Percentiles rank a stretch among this genome's conserved stretches.
Evolutionary conservation across 371 early-diverging fungal genomes (phyloP).

Genomic region (Rhizopus microsporus): DNA sequence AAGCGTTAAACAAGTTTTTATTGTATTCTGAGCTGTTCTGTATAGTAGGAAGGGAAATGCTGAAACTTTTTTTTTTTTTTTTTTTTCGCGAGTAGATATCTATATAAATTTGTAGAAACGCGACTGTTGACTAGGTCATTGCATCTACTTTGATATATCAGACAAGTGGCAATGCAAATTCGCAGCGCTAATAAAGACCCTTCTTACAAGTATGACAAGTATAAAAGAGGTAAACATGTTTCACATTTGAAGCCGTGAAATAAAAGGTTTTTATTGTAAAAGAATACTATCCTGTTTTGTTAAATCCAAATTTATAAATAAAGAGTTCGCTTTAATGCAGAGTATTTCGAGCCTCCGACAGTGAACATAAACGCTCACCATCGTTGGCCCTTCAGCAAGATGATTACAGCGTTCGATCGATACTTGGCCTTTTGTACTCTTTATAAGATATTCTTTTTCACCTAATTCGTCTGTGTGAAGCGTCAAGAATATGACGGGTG

Average conservation of each 20-base stretch:
- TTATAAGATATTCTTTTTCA: background rate
- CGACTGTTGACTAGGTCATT: too few species aligned
- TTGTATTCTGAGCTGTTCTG: too few species aligned
- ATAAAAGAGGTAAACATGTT: too few species aligned
- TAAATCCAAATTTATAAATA: slow-evolving; percentile 2
- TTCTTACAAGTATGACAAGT: too few species aligned
- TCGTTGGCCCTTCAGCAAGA: background rate
- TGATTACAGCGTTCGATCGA: background rate
- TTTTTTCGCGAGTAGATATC: too few species aligned
- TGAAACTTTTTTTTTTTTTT: too few species aligned
- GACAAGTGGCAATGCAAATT: too few species aligned
- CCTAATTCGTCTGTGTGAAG: background rate
- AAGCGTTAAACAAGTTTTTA: too few species aligned
- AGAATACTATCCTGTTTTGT: background rate
- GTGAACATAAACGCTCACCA: background rate
- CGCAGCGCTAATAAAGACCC: too few species aligned
- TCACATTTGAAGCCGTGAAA: background rate
- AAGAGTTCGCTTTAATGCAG: background rate
- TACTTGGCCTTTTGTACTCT: background rate
- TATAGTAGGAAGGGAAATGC: too few species aligned
- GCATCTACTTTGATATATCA: too few species aligned
- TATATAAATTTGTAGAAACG: too few species aligned
- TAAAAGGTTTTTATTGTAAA: background rate
- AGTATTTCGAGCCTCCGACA: background rate
- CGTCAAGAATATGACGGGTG: background rate